Evolutionary conservation across 192 early-diverging fungal genomes (phyloP).

Genomic region (Coemansia sp.): DNA sequence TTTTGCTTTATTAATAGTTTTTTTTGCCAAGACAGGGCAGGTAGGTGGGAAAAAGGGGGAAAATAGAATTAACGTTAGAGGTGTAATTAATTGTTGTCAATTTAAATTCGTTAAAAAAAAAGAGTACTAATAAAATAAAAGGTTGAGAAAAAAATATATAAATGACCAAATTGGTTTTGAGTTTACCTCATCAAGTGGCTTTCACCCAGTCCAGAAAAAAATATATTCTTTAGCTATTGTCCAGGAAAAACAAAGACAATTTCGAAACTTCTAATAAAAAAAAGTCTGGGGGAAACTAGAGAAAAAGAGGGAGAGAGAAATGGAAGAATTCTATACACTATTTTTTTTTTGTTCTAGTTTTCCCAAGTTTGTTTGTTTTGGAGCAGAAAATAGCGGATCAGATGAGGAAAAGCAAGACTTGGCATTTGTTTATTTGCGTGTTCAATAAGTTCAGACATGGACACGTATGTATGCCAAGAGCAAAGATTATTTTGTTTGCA

Average conservation of each 20-base stretch:
- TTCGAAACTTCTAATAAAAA: neutral
- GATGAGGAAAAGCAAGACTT: slow-evolving; percentile 1
- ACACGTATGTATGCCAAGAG: neutral
- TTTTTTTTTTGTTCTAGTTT: neutral
- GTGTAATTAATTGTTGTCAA: neutral
- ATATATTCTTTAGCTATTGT: neutral
- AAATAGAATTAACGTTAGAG: neutral
- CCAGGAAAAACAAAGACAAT: neutral
- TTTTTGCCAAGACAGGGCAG: neutral
- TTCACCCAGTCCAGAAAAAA: neutral
- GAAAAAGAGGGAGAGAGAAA: neutral
- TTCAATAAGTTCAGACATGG: neutral
- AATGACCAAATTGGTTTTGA: neutral
- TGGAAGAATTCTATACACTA: neutral
- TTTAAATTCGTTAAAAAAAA: slow-evolving; percentile 2
- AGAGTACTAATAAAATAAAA: neutral
- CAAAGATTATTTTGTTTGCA: neutral
- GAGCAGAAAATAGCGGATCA: neutral
- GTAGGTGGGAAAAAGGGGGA: neutral
- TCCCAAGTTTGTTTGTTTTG: neutral
- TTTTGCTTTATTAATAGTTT: neutral
- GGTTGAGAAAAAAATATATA: neutral
- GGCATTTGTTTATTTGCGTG: neutral
- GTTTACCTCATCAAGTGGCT: neutral
- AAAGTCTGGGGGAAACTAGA: neutral